Evolutionary conservation across 495 filamentous ascomycete species (phyloP).

Genomic region (Penicillium parvum): DNA sequence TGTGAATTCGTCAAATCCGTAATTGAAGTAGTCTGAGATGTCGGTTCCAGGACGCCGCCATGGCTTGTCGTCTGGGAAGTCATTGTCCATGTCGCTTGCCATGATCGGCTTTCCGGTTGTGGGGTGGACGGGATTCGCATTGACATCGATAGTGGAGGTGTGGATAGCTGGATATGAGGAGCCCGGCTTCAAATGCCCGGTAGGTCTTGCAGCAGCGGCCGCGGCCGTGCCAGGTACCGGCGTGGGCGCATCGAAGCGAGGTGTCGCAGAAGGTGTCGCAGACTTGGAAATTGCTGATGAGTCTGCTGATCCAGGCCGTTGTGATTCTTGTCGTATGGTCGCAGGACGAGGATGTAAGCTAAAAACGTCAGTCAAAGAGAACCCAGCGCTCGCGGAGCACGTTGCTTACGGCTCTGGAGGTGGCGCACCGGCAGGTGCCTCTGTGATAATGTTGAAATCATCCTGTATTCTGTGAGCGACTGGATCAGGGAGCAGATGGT

Average conservation of each 20-base stretch:
- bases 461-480: conserved; percentile 32
- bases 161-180: conserved; percentile 61
- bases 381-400: background rate
- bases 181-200: conserved; percentile 46
- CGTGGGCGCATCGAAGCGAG: conserved; percentile 41
- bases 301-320: conserved; percentile 55
- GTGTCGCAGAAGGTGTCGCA: conserved; percentile 34
- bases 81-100: conserved; percentile 71
- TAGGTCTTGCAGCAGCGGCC: conserved; percentile 38
- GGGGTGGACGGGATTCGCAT: conserved; percentile 75
- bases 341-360: conserved; percentile 41
- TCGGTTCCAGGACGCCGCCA: conserved; percentile 97
- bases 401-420: conserved; percentile 53
- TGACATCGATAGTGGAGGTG: conserved; percentile 77
- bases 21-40: conserved; percentile 97
- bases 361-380: conserved; percentile 11
- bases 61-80: conserved; percentile 83
- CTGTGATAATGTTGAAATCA: conserved; percentile 95
- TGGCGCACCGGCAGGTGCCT: conserved; percentile 70
- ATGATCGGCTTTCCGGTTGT: conserved; percentile 66
- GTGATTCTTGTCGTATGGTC: conserved; percentile 58
- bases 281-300: conserved; percentile 28
- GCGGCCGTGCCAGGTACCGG: conserved; percentile 32
- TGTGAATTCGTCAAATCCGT: conserved; percentile 98
- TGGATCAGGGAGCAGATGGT: background rate